Evolutionary conservation across 768 basidiomycete species (phyloP).

Genomic region (Leccinum incarnatum): DNA sequence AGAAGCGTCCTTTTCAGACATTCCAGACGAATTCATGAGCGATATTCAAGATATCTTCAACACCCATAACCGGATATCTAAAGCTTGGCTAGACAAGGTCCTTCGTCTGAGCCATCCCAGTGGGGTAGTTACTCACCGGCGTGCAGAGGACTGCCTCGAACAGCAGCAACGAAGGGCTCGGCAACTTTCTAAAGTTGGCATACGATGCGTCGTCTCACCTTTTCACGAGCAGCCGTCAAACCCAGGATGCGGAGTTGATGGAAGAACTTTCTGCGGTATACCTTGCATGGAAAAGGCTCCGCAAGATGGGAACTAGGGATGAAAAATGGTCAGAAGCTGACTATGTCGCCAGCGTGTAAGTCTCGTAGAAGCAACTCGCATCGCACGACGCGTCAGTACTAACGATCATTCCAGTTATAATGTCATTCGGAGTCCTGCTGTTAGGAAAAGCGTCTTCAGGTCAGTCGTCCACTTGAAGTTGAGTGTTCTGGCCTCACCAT

Average conservation of each 20-base stretch:
- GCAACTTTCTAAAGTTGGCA: slow-evolving; percentile 32
- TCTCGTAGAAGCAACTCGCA: background rate
- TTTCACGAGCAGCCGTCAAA: slow-evolving; percentile 33
- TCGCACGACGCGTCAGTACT: background rate
- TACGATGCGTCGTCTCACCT: slow-evolving; percentile 35
- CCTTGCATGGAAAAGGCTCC: slow-evolving; percentile 44
- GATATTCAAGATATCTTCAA: slow-evolving; percentile 41
- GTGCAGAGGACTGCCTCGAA: slow-evolving; percentile 7
- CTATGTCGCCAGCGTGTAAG: slow-evolving; percentile 54
- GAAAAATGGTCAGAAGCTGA: slow-evolving; percentile 56
- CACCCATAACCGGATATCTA: slow-evolving; percentile 35
- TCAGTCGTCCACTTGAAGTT: slow-evolving; percentile 15
- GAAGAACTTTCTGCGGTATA: slow-evolving; percentile 42
- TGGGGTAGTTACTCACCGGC: background rate
- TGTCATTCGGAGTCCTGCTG: slow-evolving; percentile 45
- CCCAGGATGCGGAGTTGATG: slow-evolving; percentile 26
- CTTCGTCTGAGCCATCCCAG: background rate
- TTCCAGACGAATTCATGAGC: slow-evolving; percentile 38
- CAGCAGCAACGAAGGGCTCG: slow-evolving; percentile 12
- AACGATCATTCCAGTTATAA: slow-evolving; percentile 39
- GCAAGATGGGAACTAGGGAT: slow-evolving; percentile 41
- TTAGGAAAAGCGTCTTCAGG: slow-evolving; percentile 43
- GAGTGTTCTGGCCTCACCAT: slow-evolving; percentile 2
- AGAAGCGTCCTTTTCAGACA: slow-evolving; percentile 45
- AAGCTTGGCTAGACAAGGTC: slow-evolving; percentile 44